phyloP scores from a whole-genome alignment of 2,329 filamentous ascomycete species.

The Myriosclerotinia duriaeana region DNA sequence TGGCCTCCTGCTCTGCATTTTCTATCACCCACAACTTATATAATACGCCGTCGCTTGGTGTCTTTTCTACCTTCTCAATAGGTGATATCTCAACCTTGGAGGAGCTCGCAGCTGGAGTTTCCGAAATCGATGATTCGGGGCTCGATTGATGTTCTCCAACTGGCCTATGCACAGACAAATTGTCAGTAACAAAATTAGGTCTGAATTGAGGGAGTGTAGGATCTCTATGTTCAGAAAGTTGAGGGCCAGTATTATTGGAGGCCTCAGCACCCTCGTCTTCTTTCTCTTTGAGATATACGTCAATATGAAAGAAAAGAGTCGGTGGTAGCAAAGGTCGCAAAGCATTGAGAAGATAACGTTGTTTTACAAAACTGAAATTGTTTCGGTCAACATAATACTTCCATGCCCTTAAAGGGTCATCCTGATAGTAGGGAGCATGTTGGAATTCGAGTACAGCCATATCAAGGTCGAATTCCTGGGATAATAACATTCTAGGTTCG shows the following conservation, averaged over 20 bases:
- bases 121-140: neutral
- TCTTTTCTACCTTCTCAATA: constrained; percentile 15
- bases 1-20: constrained; percentile 54
- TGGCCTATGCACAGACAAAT: neutral
- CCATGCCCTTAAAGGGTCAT: constrained; percentile 15
- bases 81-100: neutral
- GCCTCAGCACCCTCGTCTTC: constrained; percentile 11
- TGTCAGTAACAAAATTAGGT: constrained; percentile 48
- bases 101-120: constrained; percentile 8
- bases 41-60: constrained; percentile 24
- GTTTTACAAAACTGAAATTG: constrained; percentile 2
- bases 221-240: constrained; percentile 44
- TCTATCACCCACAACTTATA: constrained; percentile 35
- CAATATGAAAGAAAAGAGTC: constrained; percentile 8
- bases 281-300: constrained; percentile 8
- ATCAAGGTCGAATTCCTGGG: constrained; percentile 15
- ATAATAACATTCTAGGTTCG: constrained; percentile 1
- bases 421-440: neutral
- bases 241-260: constrained; percentile 6
- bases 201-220: constrained; percentile 69
- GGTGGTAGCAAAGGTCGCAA: neutral
- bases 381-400: constrained; percentile 1
- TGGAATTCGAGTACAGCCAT: constrained; percentile 6
- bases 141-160: neutral
- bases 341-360: constrained; percentile 4